Evolutionary conservation across 2,329 filamentous ascomycete species (phyloP).

Genomic region (Arthrinium phaeospermum): DNA sequence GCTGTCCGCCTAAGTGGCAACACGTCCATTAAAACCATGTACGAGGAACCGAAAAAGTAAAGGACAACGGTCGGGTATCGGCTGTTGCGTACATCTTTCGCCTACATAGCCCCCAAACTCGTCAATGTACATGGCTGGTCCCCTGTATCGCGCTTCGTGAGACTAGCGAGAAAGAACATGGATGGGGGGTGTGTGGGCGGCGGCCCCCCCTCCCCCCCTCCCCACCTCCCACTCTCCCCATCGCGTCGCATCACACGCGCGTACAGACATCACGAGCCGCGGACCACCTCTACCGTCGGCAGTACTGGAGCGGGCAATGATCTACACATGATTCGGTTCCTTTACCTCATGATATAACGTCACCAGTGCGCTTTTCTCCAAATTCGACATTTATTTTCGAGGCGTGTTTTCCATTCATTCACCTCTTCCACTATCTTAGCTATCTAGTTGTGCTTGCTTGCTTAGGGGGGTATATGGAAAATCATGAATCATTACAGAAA

Average conservation of each 20-base stretch:
- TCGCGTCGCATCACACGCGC: constrained; percentile 12
- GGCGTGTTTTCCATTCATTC: background rate
- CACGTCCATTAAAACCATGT: background rate
- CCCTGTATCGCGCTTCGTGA: constrained; percentile 2
- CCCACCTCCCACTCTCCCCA: background rate
- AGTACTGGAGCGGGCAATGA: background rate
- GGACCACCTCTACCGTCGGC: background rate
- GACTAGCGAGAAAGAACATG: constrained; percentile 8
- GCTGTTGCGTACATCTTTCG: background rate
- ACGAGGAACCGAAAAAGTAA: background rate
- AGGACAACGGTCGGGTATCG: background rate
- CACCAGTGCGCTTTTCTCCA: background rate
- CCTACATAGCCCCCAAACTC: background rate
- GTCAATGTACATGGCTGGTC: background rate
- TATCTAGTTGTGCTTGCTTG: background rate
- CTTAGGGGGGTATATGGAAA: background rate
- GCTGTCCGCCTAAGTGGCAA: background rate
- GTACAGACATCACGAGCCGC: background rate
- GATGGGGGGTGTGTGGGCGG: background rate
- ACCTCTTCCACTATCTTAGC: background rate
- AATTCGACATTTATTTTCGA: background rate
- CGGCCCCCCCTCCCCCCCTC: too few relatives aligned
- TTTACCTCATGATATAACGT: background rate
- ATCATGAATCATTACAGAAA: background rate
- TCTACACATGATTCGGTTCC: background rate